These are phyloP conservation scores for Gossypium trilobum DNA, from an alignment of 441 rosid genomes.

Conservation along the genomic window DNA sequence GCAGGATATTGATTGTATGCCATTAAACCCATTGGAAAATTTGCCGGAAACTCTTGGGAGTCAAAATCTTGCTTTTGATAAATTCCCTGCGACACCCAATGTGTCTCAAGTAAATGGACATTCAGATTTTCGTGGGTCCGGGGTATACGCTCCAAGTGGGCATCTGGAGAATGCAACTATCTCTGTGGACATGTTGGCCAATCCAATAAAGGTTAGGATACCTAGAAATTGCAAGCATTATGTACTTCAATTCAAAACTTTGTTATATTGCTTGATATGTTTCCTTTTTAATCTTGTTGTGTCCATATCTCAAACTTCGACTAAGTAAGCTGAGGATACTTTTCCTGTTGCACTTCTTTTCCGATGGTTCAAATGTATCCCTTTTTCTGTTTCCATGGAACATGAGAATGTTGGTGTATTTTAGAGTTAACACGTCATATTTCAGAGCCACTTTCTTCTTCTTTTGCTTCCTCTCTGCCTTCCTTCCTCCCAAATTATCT, in stretches of 20 bases:
- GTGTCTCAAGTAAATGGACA: slow-evolving; percentile 43
- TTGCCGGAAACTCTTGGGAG: slow-evolving; percentile 86
- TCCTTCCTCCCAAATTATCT: neutral
- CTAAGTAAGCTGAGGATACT: neutral
- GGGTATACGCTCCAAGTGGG: slow-evolving; percentile 36
- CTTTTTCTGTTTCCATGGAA: neutral
- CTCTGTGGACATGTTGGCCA: slow-evolving; percentile 35
- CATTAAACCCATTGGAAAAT: slow-evolving; percentile 68
- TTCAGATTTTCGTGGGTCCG: slow-evolving; percentile 35
- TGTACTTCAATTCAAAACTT: neutral
- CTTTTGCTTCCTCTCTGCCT: neutral
- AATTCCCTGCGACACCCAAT: slow-evolving; percentile 33
- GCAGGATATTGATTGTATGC: slow-evolving; percentile 99
- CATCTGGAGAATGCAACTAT: slow-evolving; percentile 31
- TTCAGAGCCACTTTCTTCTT: neutral
- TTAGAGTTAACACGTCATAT: neutral
- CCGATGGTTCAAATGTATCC: neutral
- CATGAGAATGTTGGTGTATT: neutral
- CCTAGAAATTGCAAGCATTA: neutral
- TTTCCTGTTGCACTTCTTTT: neutral
- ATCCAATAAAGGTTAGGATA: slow-evolving; percentile 35
- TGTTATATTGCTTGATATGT: neutral
- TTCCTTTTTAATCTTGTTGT: neutral
- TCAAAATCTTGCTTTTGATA: slow-evolving; percentile 34
- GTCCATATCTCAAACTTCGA: neutral